Conservation (phyloP, 2,329 filamentous ascomycete species). For the Aspergillus sp. region DNA sequence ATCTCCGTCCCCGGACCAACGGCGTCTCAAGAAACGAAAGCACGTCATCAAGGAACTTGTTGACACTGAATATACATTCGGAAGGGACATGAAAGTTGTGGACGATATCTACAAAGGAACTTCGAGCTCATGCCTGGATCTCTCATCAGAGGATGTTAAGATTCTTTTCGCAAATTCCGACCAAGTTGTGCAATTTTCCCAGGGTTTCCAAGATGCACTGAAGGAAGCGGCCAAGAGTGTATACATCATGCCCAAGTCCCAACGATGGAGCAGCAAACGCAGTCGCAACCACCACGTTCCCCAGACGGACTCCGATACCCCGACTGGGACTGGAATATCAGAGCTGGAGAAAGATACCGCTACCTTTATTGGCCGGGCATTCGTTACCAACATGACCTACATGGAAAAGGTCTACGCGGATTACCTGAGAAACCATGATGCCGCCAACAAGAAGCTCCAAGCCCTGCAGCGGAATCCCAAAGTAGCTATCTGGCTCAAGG, state of each 20-base stretch:
- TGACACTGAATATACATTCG: constrained; percentile 87
- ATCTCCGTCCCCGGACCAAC: constrained; percentile 40
- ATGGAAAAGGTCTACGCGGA: constrained; percentile 67
- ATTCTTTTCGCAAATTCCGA: constrained; percentile 90
- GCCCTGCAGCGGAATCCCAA: constrained; percentile 54
- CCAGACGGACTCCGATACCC: constrained; percentile 28
- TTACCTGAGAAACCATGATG: constrained; percentile 65
- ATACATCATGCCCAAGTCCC: constrained; percentile 65
- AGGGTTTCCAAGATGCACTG: constrained; percentile 72
- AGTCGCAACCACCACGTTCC: constrained; percentile 40
- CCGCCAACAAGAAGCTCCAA: constrained; percentile 62
- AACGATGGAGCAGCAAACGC: constrained; percentile 55
- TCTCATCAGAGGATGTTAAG: constrained; percentile 82
- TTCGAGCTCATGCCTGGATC: constrained; percentile 73
- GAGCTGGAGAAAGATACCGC: constrained; percentile 58
- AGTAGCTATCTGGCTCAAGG: constrained; percentile 77
- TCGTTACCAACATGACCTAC: constrained; percentile 54
- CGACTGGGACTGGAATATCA: constrained; percentile 31
- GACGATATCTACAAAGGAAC: constrained; percentile 98
- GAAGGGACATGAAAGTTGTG: constrained; percentile 94
- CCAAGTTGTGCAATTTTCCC: constrained; percentile 84
- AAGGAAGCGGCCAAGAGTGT: constrained; percentile 78
- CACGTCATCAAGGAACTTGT: constrained; percentile 88
- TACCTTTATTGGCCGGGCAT: constrained; percentile 60
- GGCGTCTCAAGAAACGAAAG: constrained; percentile 72